These are phyloP conservation scores for Puya raimondii DNA, from an alignment of 176 grass and related monocot species.

Conservation along the genomic window DNA sequence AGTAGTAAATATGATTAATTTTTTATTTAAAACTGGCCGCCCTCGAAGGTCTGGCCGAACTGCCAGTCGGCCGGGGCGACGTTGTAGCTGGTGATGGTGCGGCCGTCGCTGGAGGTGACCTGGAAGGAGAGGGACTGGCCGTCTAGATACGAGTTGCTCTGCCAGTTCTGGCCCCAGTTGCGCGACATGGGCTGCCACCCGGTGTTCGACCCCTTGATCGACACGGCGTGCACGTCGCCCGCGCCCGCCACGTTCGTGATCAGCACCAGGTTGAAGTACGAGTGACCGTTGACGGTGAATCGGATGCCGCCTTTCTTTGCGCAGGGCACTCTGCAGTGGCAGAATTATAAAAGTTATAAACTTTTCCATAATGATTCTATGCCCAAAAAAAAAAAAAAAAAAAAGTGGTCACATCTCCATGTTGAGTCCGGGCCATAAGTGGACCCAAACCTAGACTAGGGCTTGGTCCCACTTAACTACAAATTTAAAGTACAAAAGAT, in stretches of 20 bases:
- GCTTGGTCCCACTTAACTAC: too few species aligned
- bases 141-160: background rate
- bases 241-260: background rate
- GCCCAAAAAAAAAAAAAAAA: background rate
- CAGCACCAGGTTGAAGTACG: slow-evolving; percentile 4
- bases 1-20: too few species aligned
- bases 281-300: slow-evolving; percentile 1
- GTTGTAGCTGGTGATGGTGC: background rate
- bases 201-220: slow-evolving; percentile 10
- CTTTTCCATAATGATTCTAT: background rate
- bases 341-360: too few species aligned
- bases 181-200: slow-evolving; percentile 5
- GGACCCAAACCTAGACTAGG: background rate
- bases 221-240: background rate
- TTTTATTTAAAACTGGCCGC: background rate
- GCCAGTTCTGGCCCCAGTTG: slow-evolving; percentile 9
- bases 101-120: background rate
- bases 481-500: too few species aligned
- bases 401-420: too few species aligned
- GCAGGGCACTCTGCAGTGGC: background rate
- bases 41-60: slow-evolving; percentile 8
- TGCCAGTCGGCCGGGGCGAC: background rate
- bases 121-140: slow-evolving; percentile 8
- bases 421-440: background rate
- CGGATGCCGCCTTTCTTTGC: background rate